phyloP scores from a whole-genome alignment of 306 rosid genomes.

The Inga oerstediana region DNA sequence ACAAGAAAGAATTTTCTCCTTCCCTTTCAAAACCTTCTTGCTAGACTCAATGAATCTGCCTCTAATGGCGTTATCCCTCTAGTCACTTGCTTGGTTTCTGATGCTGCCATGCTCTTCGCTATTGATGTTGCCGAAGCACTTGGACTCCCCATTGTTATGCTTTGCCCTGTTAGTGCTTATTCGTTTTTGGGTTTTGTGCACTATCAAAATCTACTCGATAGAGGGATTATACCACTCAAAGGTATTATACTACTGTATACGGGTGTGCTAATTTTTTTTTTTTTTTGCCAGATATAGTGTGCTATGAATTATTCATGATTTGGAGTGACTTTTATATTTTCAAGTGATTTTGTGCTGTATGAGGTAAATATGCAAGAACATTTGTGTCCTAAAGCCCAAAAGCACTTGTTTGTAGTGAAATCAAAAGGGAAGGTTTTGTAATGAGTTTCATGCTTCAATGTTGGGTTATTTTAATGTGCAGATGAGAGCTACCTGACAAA shows the following conservation, averaged over 20 bases:
- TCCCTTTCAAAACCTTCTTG: not conserved
- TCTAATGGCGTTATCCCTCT: not conserved
- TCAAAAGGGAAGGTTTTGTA: too few relatives aligned
- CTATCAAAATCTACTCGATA: not conserved
- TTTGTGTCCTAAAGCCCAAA: too few relatives aligned
- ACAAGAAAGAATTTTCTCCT: not conserved
- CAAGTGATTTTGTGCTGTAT: too few relatives aligned
- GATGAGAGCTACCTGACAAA: not conserved
- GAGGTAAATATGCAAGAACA: too few relatives aligned
- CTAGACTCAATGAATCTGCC: slow-evolving; percentile 2
- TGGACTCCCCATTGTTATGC: not conserved
- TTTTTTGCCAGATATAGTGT: too few relatives aligned
- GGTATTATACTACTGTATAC: not conserved
- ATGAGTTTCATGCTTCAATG: too few relatives aligned
- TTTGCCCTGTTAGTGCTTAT: not conserved
- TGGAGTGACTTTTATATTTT: too few relatives aligned
- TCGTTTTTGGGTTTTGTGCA: not conserved
- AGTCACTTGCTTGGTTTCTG: slow-evolving; percentile 6
- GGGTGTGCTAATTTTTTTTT: too few relatives aligned
- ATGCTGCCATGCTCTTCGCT: not conserved
- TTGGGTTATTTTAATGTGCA: not conserved
- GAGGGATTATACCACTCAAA: not conserved
- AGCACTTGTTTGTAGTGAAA: too few relatives aligned
- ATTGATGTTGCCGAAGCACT: not conserved
- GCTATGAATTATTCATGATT: too few relatives aligned